Evolutionary conservation across 768 basidiomycete genomes (phyloP), one percentile per base, ranked within the genome.

Genomic region (Suillus decipiens): DNA sequence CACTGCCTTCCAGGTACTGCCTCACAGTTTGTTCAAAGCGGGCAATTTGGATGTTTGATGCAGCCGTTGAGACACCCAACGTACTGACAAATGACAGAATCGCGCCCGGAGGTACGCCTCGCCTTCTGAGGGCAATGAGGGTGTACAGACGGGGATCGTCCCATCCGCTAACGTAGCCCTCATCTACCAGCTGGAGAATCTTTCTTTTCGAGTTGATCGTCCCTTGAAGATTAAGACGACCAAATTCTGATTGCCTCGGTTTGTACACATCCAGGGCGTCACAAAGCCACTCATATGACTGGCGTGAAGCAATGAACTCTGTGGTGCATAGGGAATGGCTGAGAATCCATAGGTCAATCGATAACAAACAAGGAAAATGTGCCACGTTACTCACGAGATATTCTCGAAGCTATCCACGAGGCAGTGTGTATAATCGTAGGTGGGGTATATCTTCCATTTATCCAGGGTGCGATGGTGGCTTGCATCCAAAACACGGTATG

Each of bases 221-320:
- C 36, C 97, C 97, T 65, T 96, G 92, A 53, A 99, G 75, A 70
- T 89, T 95, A 54, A 99, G 82, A 61, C 97, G 87, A 24, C 97
- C 97, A 70, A 93, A 99, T 74, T 99, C 97, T 54, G 94, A 96
- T 77, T 99, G 97, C 62, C 88, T 89, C 24, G 97, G 96, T 74
- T 95, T 97, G 83, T 99, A 99, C 2, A 99, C 90, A 65, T 92
- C 93, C n/a, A 99, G 81, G 3, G 93, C 94, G 72, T 99, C 96
- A 70, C 97, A 99, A 14, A 99, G 85, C 97, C 97, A 99, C 71
- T 99, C 97, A 74, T 99, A 99, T 0, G 97, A 97, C 72, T 95
- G 92, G 61, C 97, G 91, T 2, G 97, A 95, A 24, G 89, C 87
- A 69, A 99, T 89, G 75, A 99, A 99, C 75, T 99, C 97, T 43